Evolutionary conservation across 2,329 filamentous ascomycete species (phyloP).

Genomic region (Colletotrichum tropicicola): DNA sequence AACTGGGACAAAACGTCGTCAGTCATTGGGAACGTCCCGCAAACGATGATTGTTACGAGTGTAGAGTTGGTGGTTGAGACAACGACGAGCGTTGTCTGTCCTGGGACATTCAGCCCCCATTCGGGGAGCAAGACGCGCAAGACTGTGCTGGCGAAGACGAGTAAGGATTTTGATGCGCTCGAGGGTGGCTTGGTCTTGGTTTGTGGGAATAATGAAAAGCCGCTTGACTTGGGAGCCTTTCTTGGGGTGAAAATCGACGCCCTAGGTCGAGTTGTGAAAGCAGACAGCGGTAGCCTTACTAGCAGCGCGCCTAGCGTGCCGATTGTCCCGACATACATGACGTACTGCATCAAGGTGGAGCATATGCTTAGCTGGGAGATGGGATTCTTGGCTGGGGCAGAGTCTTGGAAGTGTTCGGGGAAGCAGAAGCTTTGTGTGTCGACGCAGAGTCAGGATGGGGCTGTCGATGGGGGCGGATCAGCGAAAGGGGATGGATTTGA

Average conservation of each 20-base stretch:
- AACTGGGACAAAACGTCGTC: constrained; percentile 28
- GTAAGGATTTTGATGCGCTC: no score
- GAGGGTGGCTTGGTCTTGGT: not conserved
- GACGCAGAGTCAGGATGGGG: not conserved
- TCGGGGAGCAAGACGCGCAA: not conserved
- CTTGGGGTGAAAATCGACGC: not conserved
- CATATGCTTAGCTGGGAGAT: not conserved
- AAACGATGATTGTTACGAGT: constrained; percentile 28
- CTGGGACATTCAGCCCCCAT: constrained; percentile 8
- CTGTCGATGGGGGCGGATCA: not conserved
- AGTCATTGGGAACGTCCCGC: constrained; percentile 14
- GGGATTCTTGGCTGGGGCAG: not conserved
- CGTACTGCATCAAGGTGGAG: not conserved
- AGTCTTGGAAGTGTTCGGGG: not conserved
- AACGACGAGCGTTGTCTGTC: constrained; percentile 24
- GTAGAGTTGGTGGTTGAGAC: constrained; percentile 31
- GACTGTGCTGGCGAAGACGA: not conserved
- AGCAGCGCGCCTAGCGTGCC: no score
- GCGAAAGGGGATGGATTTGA: no score
- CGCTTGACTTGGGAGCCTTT: not conserved
- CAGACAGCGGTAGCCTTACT: no score
- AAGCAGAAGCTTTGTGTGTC: not conserved
- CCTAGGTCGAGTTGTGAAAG: no score
- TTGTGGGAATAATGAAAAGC: not conserved
- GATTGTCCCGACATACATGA: not conserved